Evolutionary conservation across 768 basidiomycete genomes (phyloP), one percentile per base, ranked within the genome.

Genomic region (Leccinum ochraceum): DNA sequence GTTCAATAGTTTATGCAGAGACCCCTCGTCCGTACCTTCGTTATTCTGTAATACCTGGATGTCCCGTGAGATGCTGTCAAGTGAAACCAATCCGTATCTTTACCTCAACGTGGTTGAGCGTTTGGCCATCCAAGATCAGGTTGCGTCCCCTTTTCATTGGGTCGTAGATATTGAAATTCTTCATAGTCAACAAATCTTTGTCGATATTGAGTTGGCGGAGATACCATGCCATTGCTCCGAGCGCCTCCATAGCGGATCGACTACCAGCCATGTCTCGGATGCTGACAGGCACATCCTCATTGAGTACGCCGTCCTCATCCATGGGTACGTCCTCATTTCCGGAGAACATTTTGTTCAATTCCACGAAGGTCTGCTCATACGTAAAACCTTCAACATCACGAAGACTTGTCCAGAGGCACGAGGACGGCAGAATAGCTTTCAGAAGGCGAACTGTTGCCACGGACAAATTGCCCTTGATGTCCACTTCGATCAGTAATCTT

Each of bases 161-260:
- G 74, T 98, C 94, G 69, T 96, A 97, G 42, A 97, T 81, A 66
- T 98, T 95, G 82, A 99, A 99, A 71, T 98, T 98, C 77, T 87
- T 90, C 89, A 97, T 95, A 57, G 88, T 92, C 68, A 99, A 74
- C 58, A 99, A 86, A 64, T 98, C 95, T 70, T 93, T 91, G 77
- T 95, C 96, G 63, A 98, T 94, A 70, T 98, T 98, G 44, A 99
- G 82, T 62, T 93, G 92, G 39, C 90, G 87, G 14, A 98, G 83
- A 71, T 94, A 94, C 92, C 94, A 98, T 48, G 96, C 86, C 90
- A 98, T 90, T 2, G 87, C 86, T 1, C 97, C 97, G 17, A 99
- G 76, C 0, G 96, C 90, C 66, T 91, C 87, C 58, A 98, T 89
- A 0, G 94, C 89, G 58, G 78, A 71, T 37, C 77, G 80, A 46